Conservation (phyloP, 1,284 basidiomycete genomes). For the Kalmanozyma brasiliensis region DNA sequence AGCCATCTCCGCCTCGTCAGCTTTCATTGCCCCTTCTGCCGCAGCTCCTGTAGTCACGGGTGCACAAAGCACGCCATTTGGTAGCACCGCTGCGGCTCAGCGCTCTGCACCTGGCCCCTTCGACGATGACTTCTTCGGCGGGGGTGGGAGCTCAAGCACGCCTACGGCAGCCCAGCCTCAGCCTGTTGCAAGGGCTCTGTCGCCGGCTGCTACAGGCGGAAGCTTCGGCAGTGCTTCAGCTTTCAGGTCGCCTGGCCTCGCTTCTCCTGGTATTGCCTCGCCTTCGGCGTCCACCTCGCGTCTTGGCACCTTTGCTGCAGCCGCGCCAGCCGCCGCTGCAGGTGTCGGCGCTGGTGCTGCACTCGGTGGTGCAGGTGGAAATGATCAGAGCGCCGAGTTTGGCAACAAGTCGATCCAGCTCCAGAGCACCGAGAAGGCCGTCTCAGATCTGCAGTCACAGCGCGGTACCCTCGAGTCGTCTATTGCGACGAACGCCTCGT, state of each 20-base stretch:
- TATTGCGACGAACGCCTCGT: constrained; percentile 43
- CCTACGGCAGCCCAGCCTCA: constrained; percentile 20
- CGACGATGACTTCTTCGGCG: constrained; percentile 60
- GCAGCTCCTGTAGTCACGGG: constrained; percentile 36
- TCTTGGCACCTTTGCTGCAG: constrained; percentile 31
- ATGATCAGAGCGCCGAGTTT: constrained; percentile 47
- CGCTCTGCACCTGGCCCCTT: constrained; percentile 51
- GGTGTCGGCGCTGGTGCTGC: constrained; percentile 23
- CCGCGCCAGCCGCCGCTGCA: constrained; percentile 16
- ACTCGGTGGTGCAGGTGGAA: constrained; percentile 12
- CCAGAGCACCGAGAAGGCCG: constrained; percentile 54
- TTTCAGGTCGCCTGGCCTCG: constrained; percentile 33
- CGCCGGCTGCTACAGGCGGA: constrained; percentile 52
- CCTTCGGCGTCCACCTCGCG: constrained; percentile 34
- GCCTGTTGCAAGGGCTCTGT: constrained; percentile 37
- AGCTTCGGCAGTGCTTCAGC: constrained; percentile 36
- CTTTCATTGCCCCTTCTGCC: constrained; percentile 51
- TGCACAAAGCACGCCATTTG: constrained; percentile 25
- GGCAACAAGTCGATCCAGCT: constrained; percentile 58
- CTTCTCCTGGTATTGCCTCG: constrained; percentile 28
- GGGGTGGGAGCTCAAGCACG: constrained; percentile 22
- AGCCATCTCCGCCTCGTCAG: constrained; percentile 56
- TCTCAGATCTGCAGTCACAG: constrained; percentile 50
- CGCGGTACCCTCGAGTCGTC: constrained; percentile 47
- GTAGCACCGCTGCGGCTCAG: constrained; percentile 48